These are phyloP conservation scores for thale cress (Arabidopsis thaliana) DNA, from an alignment of 345 rosid species.

Conservation along the genomic window DNA sequence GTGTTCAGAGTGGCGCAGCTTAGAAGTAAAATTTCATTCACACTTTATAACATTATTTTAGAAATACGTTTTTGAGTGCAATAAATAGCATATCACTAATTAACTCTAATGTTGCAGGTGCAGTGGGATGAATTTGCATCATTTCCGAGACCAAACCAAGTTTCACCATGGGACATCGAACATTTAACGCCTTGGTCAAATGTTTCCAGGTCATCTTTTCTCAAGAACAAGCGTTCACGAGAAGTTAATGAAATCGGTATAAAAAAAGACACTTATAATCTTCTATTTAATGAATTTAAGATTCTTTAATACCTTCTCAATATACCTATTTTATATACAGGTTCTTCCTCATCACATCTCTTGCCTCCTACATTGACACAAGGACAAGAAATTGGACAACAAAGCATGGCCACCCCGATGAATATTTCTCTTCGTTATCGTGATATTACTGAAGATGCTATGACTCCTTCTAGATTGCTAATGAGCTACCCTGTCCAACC, in stretches of 20 bases:
- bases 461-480: background rate
- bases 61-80: background rate
- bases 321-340: background rate
- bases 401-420: background rate
- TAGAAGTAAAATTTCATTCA: background rate
- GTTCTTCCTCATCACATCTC: background rate
- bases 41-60: background rate
- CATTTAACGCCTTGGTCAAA: slow-evolving; percentile 45
- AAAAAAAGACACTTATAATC: background rate
- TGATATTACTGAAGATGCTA: background rate
- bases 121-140: slow-evolving; percentile 70
- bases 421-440: background rate
- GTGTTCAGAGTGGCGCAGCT: background rate
- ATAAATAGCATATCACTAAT: background rate
- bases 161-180: slow-evolving; percentile 71
- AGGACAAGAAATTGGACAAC: background rate
- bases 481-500: background rate
- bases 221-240: background rate
- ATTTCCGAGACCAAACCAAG: slow-evolving; percentile 56
- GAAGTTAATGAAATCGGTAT: background rate
- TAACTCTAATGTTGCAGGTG: slow-evolving; percentile 39
- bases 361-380: background rate
- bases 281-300: background rate
- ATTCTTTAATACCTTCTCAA: background rate
- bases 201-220: background rate